Conservation (phyloP, 306 rosid species). For the Cucurbita argyrosperma region DNA sequence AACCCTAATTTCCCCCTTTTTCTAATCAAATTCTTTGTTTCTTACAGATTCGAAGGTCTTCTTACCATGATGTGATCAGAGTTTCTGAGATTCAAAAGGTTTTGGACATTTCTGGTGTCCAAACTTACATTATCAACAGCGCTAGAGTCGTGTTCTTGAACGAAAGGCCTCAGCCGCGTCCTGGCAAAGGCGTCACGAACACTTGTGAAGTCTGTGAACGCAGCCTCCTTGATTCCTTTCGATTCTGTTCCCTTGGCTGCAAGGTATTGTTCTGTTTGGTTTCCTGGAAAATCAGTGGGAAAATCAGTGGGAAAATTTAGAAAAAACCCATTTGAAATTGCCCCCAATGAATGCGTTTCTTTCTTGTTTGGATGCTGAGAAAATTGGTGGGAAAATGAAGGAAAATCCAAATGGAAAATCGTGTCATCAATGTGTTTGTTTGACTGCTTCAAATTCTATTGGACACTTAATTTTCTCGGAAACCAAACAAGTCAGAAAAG, state of each 20-base stretch:
- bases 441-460: neutral
- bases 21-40: neutral
- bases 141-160: constrained; percentile 92
- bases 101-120: constrained; percentile 85
- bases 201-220: constrained; percentile 96
- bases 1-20: neutral
- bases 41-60: constrained; percentile 85
- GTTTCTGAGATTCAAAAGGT: constrained; percentile 89
- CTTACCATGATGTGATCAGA: constrained; percentile 91
- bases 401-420: neutral
- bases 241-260: constrained; percentile 99
- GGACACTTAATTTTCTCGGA: neutral
- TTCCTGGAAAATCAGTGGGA: neutral
- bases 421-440: constrained; percentile 11
- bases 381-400: neutral
- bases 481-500: neutral
- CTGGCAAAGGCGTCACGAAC: constrained; percentile 95
- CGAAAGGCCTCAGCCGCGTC: constrained; percentile 95
- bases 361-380: constrained; percentile 1
- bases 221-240: constrained; percentile 84
- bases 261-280: constrained; percentile 40
- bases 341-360: too few relatives aligned
- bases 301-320: neutral
- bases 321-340: too few relatives aligned
- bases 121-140: constrained; percentile 92